phyloP scores from a whole-genome alignment of 371 early-diverging fungal genomes.

The Haplosporangium sp. region DNA sequence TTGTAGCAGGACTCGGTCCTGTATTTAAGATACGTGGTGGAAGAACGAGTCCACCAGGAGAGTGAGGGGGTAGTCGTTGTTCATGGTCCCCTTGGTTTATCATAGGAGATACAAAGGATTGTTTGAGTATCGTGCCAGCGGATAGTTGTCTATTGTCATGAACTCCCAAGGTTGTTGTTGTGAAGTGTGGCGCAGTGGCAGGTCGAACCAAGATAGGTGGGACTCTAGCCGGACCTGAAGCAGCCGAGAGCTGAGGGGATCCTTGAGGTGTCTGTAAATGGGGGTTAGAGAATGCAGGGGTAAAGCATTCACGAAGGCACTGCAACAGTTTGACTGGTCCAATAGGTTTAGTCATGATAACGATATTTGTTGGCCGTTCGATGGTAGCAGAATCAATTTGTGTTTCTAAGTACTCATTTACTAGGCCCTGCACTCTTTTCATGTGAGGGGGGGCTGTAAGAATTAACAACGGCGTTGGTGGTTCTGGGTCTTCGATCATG shows the following conservation, averaged over 20 bases:
- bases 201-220: slow-evolving; percentile 43
- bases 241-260: slow-evolving; percentile 24
- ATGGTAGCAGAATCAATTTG: slow-evolving; percentile 24
- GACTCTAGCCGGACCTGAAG: not conserved
- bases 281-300: slow-evolving; percentile 36
- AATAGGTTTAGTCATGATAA: slow-evolving; percentile 47
- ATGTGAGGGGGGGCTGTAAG: slow-evolving; percentile 25
- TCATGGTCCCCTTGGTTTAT: not conserved
- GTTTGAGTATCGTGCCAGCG: slow-evolving; percentile 34
- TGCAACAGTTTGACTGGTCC: slow-evolving; percentile 48
- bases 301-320: slow-evolving; percentile 53
- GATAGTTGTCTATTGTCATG: slow-evolving; percentile 28
- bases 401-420: slow-evolving; percentile 41
- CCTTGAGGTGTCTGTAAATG: slow-evolving; percentile 34
- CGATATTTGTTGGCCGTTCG: slow-evolving; percentile 39
- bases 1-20: slow-evolving; percentile 20
- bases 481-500: slow-evolving; percentile 5
- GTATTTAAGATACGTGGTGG: slow-evolving; percentile 16
- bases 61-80: slow-evolving; percentile 32
- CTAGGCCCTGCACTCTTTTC: slow-evolving; percentile 25
- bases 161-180: slow-evolving; percentile 29
- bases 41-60: slow-evolving; percentile 48
- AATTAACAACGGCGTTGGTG: slow-evolving; percentile 35
- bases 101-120: slow-evolving; percentile 23
- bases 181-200: slow-evolving; percentile 40